Evolutionary conservation across 2,329 filamentous ascomycete species (phyloP), one percentile per base, ranked within the genome.

Genomic region (Pseudogymnoascus sp.): DNA sequence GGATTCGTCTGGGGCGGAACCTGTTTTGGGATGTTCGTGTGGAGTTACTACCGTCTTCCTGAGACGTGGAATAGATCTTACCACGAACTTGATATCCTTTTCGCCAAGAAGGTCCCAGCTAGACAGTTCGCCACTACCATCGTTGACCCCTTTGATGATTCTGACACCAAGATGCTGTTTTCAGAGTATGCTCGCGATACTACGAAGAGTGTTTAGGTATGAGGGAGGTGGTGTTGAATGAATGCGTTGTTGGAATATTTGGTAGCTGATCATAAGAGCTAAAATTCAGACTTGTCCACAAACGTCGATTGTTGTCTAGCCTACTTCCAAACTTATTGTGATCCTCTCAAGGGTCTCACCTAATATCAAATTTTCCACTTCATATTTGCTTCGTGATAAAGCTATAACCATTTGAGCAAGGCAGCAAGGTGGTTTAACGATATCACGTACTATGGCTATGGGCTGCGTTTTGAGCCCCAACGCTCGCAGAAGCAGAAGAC

Each of bases 11-110:
- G 28, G 43, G 51, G 25, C 6, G 62, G n/a, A 11, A 23, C 60
- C 5, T 23, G 23, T 14, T n/a, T 61, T 16, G 16, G 39, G 8
- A 28, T 28, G 8, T 11, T 65, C 31, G 39, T 65, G n/a, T 65
- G 64, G 64, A 28, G 31, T 25, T 64, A 54, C 14, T 65, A 64
- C 48, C 21, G 64, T 14, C 25, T 75, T 75, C 79, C 79, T 8
- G 72, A 73, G 63, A 71, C 69, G 63, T 54, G 51, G 62, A 41
- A 7, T 65, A 64, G 67, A 39, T 67, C 67, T 7, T 69, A 64
- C 41, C 65, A 68, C 41, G 68, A 69, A 43, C 25, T 69, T 41
- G 68, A 70, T 67, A 51, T 68, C 23, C 31, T 70, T 54, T 70
- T 70, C 45, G 8, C 51, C 31, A 64, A 41, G 51, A 64, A 63